Percentiles rank a stretch among this genome's conserved stretches.
These are phyloP conservation scores for Lepidopterella palustris DNA, from an alignment of 495 filamentous ascomycete species.

Conservation along the genomic window DNA sequence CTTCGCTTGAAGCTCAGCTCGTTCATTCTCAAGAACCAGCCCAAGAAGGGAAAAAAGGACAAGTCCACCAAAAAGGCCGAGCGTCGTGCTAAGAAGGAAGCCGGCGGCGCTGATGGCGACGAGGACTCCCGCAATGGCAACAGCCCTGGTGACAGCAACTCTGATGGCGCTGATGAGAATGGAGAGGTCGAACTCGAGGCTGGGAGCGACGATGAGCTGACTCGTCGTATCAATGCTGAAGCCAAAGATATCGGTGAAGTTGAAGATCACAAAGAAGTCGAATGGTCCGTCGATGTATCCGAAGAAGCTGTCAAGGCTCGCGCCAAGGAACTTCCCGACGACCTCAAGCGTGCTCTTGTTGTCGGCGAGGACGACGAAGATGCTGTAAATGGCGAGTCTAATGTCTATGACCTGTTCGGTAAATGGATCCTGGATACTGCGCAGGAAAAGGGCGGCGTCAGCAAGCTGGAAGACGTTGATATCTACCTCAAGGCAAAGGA, in stretches of 20 bases:
- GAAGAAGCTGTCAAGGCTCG: constrained; percentile 92
- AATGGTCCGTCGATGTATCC: constrained; percentile 94
- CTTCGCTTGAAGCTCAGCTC: constrained; percentile 90
- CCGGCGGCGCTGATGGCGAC: constrained; percentile 44
- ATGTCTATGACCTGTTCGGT: constrained; percentile 83
- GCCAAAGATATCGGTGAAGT: constrained; percentile 66
- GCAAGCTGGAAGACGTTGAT: constrained; percentile 73
- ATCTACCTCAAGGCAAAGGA: constrained; percentile 96
- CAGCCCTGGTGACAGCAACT: constrained; percentile 67
- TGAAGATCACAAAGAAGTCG: constrained; percentile 67
- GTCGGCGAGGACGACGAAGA: constrained; percentile 82
- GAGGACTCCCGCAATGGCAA: constrained; percentile 53
- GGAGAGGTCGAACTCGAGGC: constrained; percentile 66
- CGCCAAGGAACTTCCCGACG: constrained; percentile 79
- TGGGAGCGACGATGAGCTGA: constrained; percentile 87
- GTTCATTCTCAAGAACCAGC: constrained; percentile 93
- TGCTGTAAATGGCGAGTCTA: constrained; percentile 67
- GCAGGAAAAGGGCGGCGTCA: constrained; percentile 60
- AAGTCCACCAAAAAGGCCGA: constrained; percentile 79
- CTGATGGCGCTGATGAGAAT: constrained; percentile 66
- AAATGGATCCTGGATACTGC: constrained; percentile 82
- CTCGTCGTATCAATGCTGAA: constrained; percentile 77
- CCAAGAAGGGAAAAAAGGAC: constrained; percentile 95
- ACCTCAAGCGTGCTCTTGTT: constrained; percentile 83
- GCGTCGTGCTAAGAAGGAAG: constrained; percentile 60